Base-by-base conservation (phyloP, 2,329 filamentous ascomycete genomes). In the Nemania abortiva region DNA sequence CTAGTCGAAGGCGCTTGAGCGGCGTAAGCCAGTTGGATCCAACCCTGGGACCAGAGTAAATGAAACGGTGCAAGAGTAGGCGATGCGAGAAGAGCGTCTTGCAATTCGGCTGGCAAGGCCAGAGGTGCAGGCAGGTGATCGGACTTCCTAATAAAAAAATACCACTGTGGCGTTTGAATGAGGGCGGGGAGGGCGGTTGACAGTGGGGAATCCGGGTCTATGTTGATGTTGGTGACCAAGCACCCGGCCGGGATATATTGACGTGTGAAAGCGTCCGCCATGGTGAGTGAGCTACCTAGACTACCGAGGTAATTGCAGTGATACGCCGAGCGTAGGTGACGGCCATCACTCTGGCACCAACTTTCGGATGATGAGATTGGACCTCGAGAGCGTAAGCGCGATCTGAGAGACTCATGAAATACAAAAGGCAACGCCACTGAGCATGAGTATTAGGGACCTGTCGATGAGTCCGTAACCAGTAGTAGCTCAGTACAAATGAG, bases 11-110 rank as follows among this genome's bases (percentile, higher is more conserved):
- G 18, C 34, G 68, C 39, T 7, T 72, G 74, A 2, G 77, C 24
- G 2, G 74, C 73, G 54, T 84, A 80, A n/a, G 83, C 80, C 7
- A 88, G 72, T 3, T 79, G 79, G 1, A 86, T 79, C 86, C 85
- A 88, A 20, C 72, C 68, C 0, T 76, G 76, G 7, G 60, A 55
- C 45, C 84, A 80, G 1, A 87, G 74, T 6, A 50, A 60, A 6
- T 66, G 27, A 61, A 78, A 79, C 1, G 71, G 63, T 3, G 69
- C 65, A 11, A 82, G 69, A 15, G 52, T 52, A 10, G 70, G 56
- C 0, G 74, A 69, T 4, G 72, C 71, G 11, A 83, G 69, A 3
- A 85, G 73, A 0, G 57, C 63, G 1, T 71, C 59, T 60, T 81
- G 79, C 13, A 81, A 49, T 7, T 69, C 63, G 5, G 60, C 20